These are phyloP conservation scores for Phytophthora sojae DNA, from an alignment of 352 stramenopile species.

Conservation along the genomic window DNA sequence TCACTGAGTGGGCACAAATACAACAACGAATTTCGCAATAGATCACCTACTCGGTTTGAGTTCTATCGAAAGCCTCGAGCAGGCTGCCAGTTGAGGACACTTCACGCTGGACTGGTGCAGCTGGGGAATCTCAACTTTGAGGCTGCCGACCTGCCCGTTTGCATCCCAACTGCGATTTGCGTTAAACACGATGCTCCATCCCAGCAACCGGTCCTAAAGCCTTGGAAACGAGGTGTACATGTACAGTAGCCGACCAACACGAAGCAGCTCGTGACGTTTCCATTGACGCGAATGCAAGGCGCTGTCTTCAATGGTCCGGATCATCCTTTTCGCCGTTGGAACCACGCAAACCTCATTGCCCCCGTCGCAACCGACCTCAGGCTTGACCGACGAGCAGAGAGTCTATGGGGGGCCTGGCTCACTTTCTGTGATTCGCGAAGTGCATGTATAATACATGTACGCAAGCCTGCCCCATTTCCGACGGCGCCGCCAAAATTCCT, in stretches of 20 bases:
- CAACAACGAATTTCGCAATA: too few relatives aligned
- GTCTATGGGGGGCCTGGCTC: not conserved
- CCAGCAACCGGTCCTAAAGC: not conserved
- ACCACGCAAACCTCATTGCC: not conserved
- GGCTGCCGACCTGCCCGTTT: not conserved
- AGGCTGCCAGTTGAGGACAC: not conserved
- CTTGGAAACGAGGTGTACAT: not conserved
- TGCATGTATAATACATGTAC: too few relatives aligned
- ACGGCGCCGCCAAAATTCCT: not conserved
- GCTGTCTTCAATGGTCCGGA: not conserved
- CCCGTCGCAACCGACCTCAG: too few relatives aligned
- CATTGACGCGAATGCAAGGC: not conserved
- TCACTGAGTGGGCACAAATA: too few relatives aligned
- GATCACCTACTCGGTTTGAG: too few relatives aligned
- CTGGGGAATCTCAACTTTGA: not conserved
- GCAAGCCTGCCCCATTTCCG: too few relatives aligned
- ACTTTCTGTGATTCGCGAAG: too few relatives aligned
- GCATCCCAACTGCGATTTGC: not conserved
- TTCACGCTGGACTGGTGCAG: constrained; percentile 1
- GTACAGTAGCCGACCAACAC: not conserved
- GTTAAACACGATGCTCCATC: not conserved
- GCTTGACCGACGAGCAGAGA: constrained; percentile 1
- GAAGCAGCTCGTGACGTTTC: not conserved
- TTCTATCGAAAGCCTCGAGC: not conserved
- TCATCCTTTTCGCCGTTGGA: not conserved